These are phyloP conservation scores for Nicotiana otophora DNA, from an alignment of 257 asterid genomes.

Conservation along the genomic window DNA sequence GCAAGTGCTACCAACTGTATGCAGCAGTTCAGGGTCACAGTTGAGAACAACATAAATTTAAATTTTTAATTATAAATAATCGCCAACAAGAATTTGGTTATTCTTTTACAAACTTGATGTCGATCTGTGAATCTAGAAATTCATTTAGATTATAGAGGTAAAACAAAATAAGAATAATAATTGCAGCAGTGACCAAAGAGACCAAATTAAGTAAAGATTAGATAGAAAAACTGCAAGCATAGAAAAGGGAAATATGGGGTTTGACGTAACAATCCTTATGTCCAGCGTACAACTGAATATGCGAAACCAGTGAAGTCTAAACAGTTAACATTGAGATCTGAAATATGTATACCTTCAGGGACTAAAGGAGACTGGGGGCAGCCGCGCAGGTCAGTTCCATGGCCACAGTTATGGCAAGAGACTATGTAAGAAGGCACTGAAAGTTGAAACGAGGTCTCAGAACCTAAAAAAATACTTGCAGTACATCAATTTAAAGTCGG, in stretches of 20 bases:
- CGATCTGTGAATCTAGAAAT: too few relatives aligned
- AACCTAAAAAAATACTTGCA: neutral
- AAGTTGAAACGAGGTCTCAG: conserved; percentile 17
- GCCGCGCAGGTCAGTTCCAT: conserved; percentile 91
- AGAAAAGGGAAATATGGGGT: neutral
- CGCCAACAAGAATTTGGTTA: too few relatives aligned
- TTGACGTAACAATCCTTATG: neutral
- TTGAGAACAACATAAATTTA: neutral
- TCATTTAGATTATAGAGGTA: neutral
- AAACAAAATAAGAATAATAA: neutral
- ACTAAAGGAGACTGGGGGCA: conserved; percentile 90
- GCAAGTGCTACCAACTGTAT: neutral
- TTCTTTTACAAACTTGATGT: too few relatives aligned
- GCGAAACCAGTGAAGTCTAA: neutral
- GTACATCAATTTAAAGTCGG: neutral
- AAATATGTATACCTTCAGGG: conserved; percentile 53
- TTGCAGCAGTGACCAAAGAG: neutral
- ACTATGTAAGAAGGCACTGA: conserved; percentile 89
- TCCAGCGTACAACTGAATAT: neutral
- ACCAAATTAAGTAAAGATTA: neutral
- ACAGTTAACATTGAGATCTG: neutral
- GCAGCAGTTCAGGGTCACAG: neutral
- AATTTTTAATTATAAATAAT: too few relatives aligned
- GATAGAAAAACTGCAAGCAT: neutral
- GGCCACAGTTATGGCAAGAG: conserved; percentile 91